Conservation (phyloP, 2,329 filamentous ascomycete species). For the Penicillium sp. region DNA sequence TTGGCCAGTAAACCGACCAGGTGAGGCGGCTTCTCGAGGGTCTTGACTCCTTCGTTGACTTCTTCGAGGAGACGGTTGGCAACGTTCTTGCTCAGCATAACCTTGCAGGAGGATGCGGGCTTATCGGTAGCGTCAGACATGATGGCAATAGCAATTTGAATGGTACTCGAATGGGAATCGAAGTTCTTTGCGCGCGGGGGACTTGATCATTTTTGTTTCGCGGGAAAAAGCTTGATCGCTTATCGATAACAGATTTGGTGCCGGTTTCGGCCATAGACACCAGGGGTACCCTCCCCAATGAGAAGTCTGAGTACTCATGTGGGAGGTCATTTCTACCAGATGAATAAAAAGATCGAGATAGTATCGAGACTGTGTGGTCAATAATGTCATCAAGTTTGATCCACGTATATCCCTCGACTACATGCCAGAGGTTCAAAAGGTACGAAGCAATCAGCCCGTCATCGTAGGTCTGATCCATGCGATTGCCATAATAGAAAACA, state of each 20-base stretch:
- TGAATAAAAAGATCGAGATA: background rate
- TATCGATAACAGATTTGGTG: conserved; percentile 37
- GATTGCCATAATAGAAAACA: background rate
- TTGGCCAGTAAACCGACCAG: conserved; percentile 92
- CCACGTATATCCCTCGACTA: background rate
- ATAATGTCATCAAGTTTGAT: background rate
- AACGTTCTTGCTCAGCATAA: conserved; percentile 82
- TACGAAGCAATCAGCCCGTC: background rate
- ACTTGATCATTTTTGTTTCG: conserved; percentile 9
- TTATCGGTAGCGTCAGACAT: conserved; percentile 35
- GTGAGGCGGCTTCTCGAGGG: conserved; percentile 68
- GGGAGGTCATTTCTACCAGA: background rate
- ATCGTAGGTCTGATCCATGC: background rate
- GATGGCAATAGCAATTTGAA: conserved; percentile 1
- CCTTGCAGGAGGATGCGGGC: conserved; percentile 67
- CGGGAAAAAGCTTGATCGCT: conserved; percentile 36
- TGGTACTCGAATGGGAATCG: conserved; percentile 8
- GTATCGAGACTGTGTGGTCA: background rate
- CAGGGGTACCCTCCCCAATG: too few relatives aligned
- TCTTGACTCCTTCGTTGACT: conserved; percentile 69
- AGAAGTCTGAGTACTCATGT: background rate
- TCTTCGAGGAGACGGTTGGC: conserved; percentile 76
- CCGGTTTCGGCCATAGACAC: too few relatives aligned
- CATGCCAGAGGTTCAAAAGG: background rate
- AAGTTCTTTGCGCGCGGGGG: conserved; percentile 12